These are phyloP conservation scores for Trichosporon asahii DNA, from an alignment of 1,284 basidiomycete genomes.

Conservation along the genomic window DNA sequence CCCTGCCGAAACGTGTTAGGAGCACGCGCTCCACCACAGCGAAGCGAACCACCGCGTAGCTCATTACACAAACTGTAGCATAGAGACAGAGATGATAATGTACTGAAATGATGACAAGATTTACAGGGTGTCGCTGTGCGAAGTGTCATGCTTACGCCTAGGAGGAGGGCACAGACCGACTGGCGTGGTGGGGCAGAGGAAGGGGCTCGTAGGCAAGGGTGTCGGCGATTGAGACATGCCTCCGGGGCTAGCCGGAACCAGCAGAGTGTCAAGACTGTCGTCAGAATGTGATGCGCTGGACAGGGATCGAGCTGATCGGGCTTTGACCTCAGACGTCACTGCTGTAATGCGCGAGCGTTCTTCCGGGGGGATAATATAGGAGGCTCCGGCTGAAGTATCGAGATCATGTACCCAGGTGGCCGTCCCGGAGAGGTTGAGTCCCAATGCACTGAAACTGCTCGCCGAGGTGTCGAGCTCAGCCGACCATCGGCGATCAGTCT, in stretches of 20 bases:
- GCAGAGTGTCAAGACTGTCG: background rate
- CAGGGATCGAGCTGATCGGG: background rate
- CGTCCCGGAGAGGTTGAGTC: background rate
- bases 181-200: background rate
- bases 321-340: background rate
- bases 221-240: background rate
- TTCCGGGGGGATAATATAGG: constrained; percentile 23
- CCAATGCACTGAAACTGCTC: background rate
- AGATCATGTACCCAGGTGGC: background rate
- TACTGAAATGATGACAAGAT: background rate
- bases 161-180: background rate
- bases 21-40: background rate
- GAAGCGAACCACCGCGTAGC: background rate
- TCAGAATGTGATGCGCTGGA: background rate
- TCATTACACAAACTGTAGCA: background rate
- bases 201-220: background rate
- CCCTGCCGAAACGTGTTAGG: background rate
- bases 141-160: background rate
- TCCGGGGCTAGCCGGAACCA: background rate
- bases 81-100: background rate
- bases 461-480: background rate
- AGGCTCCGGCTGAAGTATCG: constrained; percentile 4
- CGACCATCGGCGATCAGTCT: background rate
- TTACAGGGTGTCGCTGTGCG: background rate
- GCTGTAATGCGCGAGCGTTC: constrained; percentile 18